Evolutionary conservation across 2,329 filamentous ascomycete genomes (phyloP).

Genomic region (Fusarium praegraminearum): DNA sequence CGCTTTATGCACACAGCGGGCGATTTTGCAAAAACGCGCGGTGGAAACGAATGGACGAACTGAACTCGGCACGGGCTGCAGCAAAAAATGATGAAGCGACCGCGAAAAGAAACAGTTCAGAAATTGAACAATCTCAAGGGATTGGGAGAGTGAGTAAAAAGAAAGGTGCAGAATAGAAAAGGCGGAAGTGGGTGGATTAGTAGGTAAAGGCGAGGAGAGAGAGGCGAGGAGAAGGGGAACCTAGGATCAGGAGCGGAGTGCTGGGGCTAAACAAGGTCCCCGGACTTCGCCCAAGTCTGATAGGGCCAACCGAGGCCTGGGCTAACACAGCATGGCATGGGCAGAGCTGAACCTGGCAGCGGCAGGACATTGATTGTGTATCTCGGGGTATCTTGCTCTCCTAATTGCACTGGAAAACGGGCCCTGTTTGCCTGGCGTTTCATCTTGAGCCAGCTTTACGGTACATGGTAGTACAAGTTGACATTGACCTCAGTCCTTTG

Average conservation of each 20-base stretch:
- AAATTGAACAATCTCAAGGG: constrained; percentile 24
- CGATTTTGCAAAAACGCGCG: constrained; percentile 44
- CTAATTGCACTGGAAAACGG: not conserved
- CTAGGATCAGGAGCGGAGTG: constrained; percentile 21
- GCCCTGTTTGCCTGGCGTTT: constrained; percentile 16
- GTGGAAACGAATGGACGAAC: constrained; percentile 49
- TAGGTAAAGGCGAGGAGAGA: constrained; percentile 22
- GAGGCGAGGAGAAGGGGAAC: constrained; percentile 25
- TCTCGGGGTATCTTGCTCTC: constrained; percentile 18
- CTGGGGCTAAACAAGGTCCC: constrained; percentile 26
- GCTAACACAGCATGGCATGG: constrained; percentile 6
- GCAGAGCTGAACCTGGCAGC: constrained; percentile 31
- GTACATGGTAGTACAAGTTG: constrained; percentile 14
- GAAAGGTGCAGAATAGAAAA: constrained; percentile 25
- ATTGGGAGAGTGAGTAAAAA: constrained; percentile 26
- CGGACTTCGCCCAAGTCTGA: constrained; percentile 35
- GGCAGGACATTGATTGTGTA: constrained; percentile 18
- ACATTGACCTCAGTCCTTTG: constrained; percentile 11
- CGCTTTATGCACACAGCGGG: constrained; percentile 25
- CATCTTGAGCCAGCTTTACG: constrained; percentile 13
- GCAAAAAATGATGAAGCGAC: constrained; percentile 36
- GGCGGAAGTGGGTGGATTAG: constrained; percentile 22
- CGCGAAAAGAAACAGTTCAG: constrained; percentile 41
- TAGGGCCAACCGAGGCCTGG: constrained; percentile 38
- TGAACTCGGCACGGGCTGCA: constrained; percentile 39